Base-by-base conservation (phyloP, 495 filamentous ascomycete species). In the Jackrogersella multiformis region DNA sequence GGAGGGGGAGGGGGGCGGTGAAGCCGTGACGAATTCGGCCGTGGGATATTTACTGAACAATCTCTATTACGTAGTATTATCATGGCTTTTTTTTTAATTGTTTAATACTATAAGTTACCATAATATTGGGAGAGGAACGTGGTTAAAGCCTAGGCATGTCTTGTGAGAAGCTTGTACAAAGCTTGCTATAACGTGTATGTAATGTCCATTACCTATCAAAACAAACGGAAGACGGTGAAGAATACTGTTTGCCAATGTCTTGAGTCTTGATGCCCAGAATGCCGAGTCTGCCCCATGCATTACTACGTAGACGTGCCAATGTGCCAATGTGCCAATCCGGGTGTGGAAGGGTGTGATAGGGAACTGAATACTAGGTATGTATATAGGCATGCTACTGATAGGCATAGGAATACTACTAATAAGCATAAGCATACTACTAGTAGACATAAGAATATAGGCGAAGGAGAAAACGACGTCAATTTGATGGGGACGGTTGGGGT, bases 271-370 rank as follows among this genome's bases (percentile, higher is more conserved):
- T 42, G 67, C 67, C 67, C 23, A 70, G 67, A 70, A 58, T 32
- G 67, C 67, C 67, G 67, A 70, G 67, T 66, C 44, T 36, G 56
- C 24, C 26, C 46, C 32, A 64, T 54, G 66, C 59, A 53, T 60
- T 36, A n/a, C n/a, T n/a, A n/a, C n/a, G n/a, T n/a, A 8, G 35
- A 21, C 13, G 35, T 20, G 9, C 32, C 10, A 35, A 30, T 30
- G 26, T 30, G 26, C 26, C 2, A 35, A 12, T 13, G 32, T 65
- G 54, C 49, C 55, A 38, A 30, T 54, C 36, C 46, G 39, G 30
- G 15, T 53, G 62, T 56, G 53, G 45, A 36, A 5, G 24, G 23
- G 45, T 13, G 16, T 28, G 45, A n/a, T n/a, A n/a, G n/a, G n/a
- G n/a, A n/a, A n/a, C n/a, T n/a, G n/a, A n/a, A n/a, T n/a, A n/a